Evolutionary conservation across 2,329 filamentous ascomycete species (phyloP).

Genomic region (Graphilbum sp.): DNA sequence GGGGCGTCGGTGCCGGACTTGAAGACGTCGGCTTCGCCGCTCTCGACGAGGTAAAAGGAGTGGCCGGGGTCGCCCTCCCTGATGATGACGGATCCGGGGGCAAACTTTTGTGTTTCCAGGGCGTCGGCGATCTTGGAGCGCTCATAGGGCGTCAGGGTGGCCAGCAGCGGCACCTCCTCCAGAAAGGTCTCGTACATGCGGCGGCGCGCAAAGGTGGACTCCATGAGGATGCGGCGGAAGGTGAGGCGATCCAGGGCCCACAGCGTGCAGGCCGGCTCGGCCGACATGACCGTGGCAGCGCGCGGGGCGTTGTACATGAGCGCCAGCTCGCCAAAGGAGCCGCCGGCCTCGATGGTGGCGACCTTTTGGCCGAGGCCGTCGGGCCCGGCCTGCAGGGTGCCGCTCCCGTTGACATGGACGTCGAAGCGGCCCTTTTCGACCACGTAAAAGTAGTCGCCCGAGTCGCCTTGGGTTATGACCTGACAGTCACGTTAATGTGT

Average conservation of each 20-base stretch:
- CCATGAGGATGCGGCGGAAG: slow-evolving; percentile 96
- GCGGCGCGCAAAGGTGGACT: slow-evolving; percentile 87
- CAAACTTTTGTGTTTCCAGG: slow-evolving; percentile 77
- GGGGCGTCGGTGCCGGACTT: slow-evolving; percentile 55
- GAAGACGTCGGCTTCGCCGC: slow-evolving; percentile 72
- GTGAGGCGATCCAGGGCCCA: slow-evolving; percentile 94
- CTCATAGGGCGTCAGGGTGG: slow-evolving; percentile 76
- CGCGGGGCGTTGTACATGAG: slow-evolving; percentile 98
- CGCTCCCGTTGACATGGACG: slow-evolving; percentile 70
- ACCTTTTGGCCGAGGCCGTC: slow-evolving; percentile 77
- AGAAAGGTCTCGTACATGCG: slow-evolving; percentile 97
- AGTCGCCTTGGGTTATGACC: slow-evolving; percentile 90
- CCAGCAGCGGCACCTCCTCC: slow-evolving; percentile 77
- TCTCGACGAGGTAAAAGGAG: slow-evolving; percentile 81
- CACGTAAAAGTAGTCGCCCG: slow-evolving; percentile 95
- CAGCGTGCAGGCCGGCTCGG: slow-evolving; percentile 60
- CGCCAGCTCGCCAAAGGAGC: slow-evolving; percentile 90
- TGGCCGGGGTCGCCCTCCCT: slow-evolving; percentile 80
- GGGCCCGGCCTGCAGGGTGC: slow-evolving; percentile 60
- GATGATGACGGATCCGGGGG: slow-evolving; percentile 70
- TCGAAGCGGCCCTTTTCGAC: slow-evolving; percentile 86
- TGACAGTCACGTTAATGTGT: slow-evolving; percentile 27
- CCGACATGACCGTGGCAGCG: slow-evolving; percentile 81
- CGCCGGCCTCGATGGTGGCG: slow-evolving; percentile 65
- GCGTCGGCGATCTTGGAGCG: slow-evolving; percentile 95